phyloP scores from a whole-genome alignment of 2,329 filamentous ascomycete species.

The Ophiostoma piceae region DNA sequence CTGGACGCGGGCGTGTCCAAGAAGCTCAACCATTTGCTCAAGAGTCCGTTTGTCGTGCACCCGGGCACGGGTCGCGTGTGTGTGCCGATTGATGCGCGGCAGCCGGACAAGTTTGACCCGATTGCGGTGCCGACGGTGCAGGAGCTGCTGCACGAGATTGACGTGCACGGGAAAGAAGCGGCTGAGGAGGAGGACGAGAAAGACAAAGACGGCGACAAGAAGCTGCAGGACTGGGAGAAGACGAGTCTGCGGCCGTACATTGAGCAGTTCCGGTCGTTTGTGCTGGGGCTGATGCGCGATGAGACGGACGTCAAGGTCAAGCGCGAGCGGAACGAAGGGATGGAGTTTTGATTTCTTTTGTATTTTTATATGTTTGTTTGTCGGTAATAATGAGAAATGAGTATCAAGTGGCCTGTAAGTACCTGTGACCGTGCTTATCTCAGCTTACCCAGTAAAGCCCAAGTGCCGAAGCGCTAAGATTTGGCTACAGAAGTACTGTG shows the following conservation, averaged over 20 bases:
- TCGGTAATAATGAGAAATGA: too few relatives aligned
- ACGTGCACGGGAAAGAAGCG: conserved; percentile 55
- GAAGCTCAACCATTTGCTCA: conserved; percentile 96
- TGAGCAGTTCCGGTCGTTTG: conserved; percentile 80
- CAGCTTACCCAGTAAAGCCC: too few relatives aligned
- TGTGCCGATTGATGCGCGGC: conserved; percentile 78
- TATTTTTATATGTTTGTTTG: not conserved
- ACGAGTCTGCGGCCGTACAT: conserved; percentile 90
- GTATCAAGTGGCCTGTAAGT: too few relatives aligned
- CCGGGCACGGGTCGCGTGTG: conserved; percentile 91
- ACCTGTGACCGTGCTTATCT: too few relatives aligned
- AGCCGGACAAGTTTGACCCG: conserved; percentile 79
- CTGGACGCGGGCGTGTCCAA: conserved; percentile 97
- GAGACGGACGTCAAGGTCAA: conserved; percentile 54
- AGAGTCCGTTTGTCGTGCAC: conserved; percentile 93
- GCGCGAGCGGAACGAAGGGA: conserved; percentile 50
- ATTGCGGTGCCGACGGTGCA: conserved; percentile 84
- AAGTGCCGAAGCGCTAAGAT: too few relatives aligned
- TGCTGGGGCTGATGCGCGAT: conserved; percentile 72
- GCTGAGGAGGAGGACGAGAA: conserved; percentile 30
- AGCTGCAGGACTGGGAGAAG: conserved; percentile 86
- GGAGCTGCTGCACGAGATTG: conserved; percentile 75
- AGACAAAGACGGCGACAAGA: conserved; percentile 35
- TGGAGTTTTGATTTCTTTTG: conserved; percentile 45
- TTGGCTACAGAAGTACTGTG: too few relatives aligned